phyloP scores from a whole-genome alignment of 2,329 filamentous ascomycete species.

The Chaetomiaceae sp. region DNA sequence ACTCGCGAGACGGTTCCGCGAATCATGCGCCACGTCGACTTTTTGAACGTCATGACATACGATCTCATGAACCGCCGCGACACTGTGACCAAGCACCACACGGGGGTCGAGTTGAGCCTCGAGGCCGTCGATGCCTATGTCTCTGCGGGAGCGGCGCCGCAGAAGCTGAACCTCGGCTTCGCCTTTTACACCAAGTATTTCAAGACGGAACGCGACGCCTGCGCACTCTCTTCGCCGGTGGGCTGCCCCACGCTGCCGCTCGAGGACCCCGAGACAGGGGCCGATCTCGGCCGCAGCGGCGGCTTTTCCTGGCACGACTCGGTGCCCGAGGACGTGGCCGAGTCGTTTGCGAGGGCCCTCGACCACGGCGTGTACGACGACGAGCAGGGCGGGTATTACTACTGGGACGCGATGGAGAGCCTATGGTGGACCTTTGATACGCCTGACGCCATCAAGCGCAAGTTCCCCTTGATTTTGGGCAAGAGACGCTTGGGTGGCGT shows the following conservation, averaged over 20 bases:
- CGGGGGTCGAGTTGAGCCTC: conserved; percentile 50
- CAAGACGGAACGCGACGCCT: conserved; percentile 43
- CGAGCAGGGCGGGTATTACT: conserved; percentile 59
- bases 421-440: conserved; percentile 75
- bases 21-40: conserved; percentile 58
- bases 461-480: conserved; percentile 57
- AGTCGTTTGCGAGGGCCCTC: conserved; percentile 55
- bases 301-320: conserved; percentile 56
- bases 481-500: conserved; percentile 59
- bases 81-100: conserved; percentile 59
- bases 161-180: conserved; percentile 60
- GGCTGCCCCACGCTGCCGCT: conserved; percentile 56
- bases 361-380: conserved; percentile 52
- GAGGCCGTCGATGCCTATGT: conserved; percentile 56
- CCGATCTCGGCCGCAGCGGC: conserved; percentile 49
- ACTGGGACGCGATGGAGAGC: conserved; percentile 54
- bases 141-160: conserved; percentile 47
- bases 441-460: conserved; percentile 52
- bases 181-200: conserved; percentile 69
- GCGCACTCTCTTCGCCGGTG: conserved; percentile 43
- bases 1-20: conserved; percentile 50
- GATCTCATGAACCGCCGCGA: conserved; percentile 72
- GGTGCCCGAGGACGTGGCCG: conserved; percentile 47
- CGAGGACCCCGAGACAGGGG: conserved; percentile 55
- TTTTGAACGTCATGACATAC: conserved; percentile 68